phyloP scores from a whole-genome alignment of 2,329 filamentous ascomycete species.

The Aspergillus glaucus region DNA sequence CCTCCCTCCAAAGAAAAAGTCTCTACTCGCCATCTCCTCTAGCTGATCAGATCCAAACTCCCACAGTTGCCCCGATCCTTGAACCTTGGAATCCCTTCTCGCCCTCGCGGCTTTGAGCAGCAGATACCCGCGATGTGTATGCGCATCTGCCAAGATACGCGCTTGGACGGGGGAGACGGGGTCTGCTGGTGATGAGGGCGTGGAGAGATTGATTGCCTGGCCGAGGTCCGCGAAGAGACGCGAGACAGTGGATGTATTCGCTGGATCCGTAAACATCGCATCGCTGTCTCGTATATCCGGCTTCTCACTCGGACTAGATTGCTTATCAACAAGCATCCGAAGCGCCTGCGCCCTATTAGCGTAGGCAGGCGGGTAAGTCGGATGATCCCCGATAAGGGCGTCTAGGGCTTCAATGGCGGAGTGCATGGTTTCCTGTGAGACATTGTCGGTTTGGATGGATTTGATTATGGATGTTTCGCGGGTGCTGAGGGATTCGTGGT shows the following conservation, averaged over 20 bases:
- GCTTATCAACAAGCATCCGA: conserved; percentile 29
- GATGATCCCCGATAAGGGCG: conserved; percentile 36
- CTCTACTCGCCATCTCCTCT: conserved; percentile 51
- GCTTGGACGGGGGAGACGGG: conserved; percentile 44
- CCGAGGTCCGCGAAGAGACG: conserved; percentile 32
- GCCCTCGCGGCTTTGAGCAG: conserved; percentile 33
- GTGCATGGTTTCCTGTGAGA: conserved; percentile 19
- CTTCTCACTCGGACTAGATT: background rate
- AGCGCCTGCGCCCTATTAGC: conserved; percentile 51
- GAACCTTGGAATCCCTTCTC: conserved; percentile 9
- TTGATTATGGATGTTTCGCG: conserved; percentile 36
- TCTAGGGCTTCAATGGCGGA: conserved; percentile 35
- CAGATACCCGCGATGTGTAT: conserved; percentile 49
- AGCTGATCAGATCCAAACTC: conserved; percentile 34
- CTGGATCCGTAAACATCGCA: conserved; percentile 19
- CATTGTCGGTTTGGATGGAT: conserved; percentile 24
- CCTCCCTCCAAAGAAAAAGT: conserved; percentile 49
- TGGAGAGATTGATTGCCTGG: conserved; percentile 42
- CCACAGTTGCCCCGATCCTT: conserved; percentile 25
- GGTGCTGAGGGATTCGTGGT: conserved; percentile 34
- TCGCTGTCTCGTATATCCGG: conserved; percentile 10
- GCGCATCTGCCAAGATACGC: conserved; percentile 47
- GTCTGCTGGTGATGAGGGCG: conserved; percentile 32
- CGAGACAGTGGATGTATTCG: conserved; percentile 14
- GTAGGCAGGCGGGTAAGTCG: conserved; percentile 49